phyloP scores from a whole-genome alignment of 1,284 basidiomycete genomes.

The Pyrrhoderma noxium region DNA sequence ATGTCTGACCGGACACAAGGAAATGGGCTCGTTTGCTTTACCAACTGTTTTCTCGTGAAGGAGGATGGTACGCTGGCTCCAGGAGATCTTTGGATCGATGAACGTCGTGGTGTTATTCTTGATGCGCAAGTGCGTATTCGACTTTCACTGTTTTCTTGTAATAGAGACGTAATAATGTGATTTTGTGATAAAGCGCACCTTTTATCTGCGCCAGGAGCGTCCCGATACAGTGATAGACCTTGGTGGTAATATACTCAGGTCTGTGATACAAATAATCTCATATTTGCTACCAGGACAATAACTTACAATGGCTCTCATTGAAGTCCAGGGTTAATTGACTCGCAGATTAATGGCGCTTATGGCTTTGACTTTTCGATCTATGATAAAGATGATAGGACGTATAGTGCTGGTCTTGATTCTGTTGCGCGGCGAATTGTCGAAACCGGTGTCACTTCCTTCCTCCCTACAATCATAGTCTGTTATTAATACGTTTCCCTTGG shows the following conservation, averaged over 20 bases:
- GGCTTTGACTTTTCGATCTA: constrained; percentile 85
- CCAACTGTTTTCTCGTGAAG: constrained; percentile 69
- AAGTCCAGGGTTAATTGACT: constrained; percentile 75
- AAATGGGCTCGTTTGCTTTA: constrained; percentile 75
- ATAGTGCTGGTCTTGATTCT: constrained; percentile 59
- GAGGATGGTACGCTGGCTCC: constrained; percentile 68
- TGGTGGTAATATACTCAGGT: constrained; percentile 68
- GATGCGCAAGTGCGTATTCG: constrained; percentile 54
- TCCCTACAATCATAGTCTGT: constrained; percentile 74
- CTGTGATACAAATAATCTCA: constrained; percentile 1
- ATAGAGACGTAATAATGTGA: too few species aligned
- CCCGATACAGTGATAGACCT: constrained; percentile 60
- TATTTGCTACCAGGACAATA: background rate
- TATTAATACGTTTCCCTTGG: constrained; percentile 10
- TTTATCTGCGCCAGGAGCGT: constrained; percentile 53
- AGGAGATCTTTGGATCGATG: constrained; percentile 73
- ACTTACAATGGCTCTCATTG: constrained; percentile 13
- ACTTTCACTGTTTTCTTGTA: background rate
- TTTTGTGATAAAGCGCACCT: constrained; percentile 35
- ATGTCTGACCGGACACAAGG: background rate
- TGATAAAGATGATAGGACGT: constrained; percentile 60
- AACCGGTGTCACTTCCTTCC: constrained; percentile 81
- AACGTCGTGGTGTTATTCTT: constrained; percentile 57
- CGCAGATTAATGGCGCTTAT: constrained; percentile 85
- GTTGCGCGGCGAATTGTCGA: constrained; percentile 74